Evolutionary conservation across 2,329 filamentous ascomycete species (phyloP), one percentile per base, ranked within the genome.

Genomic region (Apiospora pterosperma): DNA sequence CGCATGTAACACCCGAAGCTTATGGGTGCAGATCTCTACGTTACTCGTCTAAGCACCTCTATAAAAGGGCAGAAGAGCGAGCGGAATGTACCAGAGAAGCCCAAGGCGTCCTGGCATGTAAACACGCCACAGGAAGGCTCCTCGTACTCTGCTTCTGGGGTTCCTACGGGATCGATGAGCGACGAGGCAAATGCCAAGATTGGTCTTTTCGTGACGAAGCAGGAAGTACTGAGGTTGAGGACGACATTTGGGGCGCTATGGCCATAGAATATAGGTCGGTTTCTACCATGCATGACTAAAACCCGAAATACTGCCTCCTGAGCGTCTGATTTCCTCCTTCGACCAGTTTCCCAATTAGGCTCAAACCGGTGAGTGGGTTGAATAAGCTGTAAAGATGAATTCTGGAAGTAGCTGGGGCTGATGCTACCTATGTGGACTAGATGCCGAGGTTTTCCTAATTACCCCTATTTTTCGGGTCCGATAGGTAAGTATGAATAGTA

Each of bases 151-250:
- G 19, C 8, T 36, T 14, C 63, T 12, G 65, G 21, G 21, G 52
- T 41, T 6, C 60, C 69, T 8, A 70, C 71, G 1, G 74, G 76
- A 8, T 84, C 67, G 23, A 68, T 28, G 63, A 67, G 11, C 64
- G 72, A 48, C 62, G 67, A 62, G 11, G 66, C 64, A 7, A 70
- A 69, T 44, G 68, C 71, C 39, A 65, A 67, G 70, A 68, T 58
- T 75, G 75, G 16, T n/a, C 72, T 84, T 1, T 85, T 84, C 70
- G 79, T 85, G 19, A 85, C 81, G 8, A 85, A 84, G 73, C 82
- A 84, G 72, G 81, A 84, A 69, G 79, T 84, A 2, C 68, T 84
- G 62, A 80, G 81, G 77, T 68, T 84, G 68, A 76, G 77, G 68
- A 70, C 60, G 25, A 25, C 64, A 7, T 59, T 59, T 25, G 58